These are phyloP conservation scores for Thalia dealbata DNA, from an alignment of 176 grass and related monocot species.

Conservation along the genomic window DNA sequence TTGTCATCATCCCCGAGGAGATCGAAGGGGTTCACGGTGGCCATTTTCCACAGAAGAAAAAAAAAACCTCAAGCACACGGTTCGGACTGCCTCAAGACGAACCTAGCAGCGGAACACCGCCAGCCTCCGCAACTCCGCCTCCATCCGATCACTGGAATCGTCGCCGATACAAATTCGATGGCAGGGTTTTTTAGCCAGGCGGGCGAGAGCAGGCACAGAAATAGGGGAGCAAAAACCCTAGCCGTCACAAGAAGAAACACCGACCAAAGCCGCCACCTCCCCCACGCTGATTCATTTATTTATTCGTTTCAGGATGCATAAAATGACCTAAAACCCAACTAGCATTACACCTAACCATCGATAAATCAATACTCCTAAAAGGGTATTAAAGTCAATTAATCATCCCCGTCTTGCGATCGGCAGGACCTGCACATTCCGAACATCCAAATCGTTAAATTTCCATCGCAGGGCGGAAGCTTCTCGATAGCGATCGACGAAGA, in stretches of 20 bases:
- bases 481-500: no score
- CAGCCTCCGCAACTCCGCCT: neutral
- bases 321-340: neutral
- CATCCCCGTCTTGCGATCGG: no score
- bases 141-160: neutral
- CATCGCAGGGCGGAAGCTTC: no score
- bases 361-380: no score
- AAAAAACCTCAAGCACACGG: conserved; percentile 1
- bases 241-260: conserved; percentile 9
- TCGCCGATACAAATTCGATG: no score
- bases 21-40: conserved; percentile 50
- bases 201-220: no score
- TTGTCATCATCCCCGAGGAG: conserved; percentile 65
- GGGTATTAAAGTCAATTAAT: no score
- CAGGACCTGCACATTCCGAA: no score
- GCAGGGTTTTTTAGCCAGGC: neutral
- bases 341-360: no score
- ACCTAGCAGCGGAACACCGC: conserved; percentile 10
- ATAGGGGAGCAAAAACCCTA: conserved; percentile 57
- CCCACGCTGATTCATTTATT: neutral
- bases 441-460: no score
- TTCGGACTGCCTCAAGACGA: neutral
- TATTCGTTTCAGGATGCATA: neutral
- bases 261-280: neutral
- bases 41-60: conserved; percentile 25